Conservation (phyloP, 1,284 basidiomycete genomes). For the Microbotryum violaceum region DNA sequence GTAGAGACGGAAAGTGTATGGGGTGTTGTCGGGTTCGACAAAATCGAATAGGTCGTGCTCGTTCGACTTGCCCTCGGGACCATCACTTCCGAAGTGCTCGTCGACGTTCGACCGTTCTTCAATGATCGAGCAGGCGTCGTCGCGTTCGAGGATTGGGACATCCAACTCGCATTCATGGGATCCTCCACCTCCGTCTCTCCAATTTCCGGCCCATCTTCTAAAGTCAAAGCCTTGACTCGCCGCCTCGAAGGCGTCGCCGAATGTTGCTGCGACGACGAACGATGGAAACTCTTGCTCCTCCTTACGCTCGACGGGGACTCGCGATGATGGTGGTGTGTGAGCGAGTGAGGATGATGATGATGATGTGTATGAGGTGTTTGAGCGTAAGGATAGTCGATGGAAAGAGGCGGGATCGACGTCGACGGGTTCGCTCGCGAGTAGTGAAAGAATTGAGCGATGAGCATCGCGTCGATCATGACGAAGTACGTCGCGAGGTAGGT, state of each 20-base stretch:
- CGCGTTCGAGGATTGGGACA: conserved; percentile 49
- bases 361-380: conserved; percentile 20
- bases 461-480: conserved; percentile 50
- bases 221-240: conserved; percentile 11
- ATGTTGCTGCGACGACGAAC: neutral
- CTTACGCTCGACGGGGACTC: conserved; percentile 2
- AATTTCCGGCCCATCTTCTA: no score
- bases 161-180: conserved; percentile 58
- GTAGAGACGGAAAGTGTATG: no score
- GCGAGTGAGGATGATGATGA: conserved; percentile 36
- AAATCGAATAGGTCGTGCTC: no score
- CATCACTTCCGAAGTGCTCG: no score
- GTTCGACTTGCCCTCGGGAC: no score
- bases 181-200: conserved; percentile 50
- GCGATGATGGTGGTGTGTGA: conserved; percentile 29
- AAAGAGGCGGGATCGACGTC: conserved; percentile 13
- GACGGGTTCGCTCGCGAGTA: conserved; percentile 45
- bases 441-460: conserved; percentile 53
- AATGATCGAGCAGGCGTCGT: neutral
- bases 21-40: no score
- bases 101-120: no score
- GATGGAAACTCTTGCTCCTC: neutral
- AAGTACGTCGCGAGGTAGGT: conserved; percentile 84
- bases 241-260: conserved; percentile 38
- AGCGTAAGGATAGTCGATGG: conserved; percentile 28